These are phyloP conservation scores for Tuber melanosporum DNA, from an alignment of 495 filamentous ascomycete genomes.

Conservation along the genomic window DNA sequence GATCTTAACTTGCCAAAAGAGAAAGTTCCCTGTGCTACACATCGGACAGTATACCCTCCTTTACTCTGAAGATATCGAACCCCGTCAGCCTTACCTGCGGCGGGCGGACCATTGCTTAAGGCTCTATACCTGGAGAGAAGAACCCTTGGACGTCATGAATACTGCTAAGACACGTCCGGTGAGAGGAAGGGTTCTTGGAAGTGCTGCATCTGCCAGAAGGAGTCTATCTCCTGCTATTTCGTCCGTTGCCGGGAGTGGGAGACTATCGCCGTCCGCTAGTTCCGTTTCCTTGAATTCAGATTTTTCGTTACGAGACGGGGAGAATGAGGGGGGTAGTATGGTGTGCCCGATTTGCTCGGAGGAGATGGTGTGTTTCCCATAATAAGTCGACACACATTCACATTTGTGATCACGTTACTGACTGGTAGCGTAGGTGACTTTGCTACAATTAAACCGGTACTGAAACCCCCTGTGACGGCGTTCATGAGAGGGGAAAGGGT, in stretches of 20 bases:
- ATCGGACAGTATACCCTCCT: not conserved
- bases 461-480: slow-evolving; percentile 3
- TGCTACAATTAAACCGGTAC: slow-evolving; percentile 86
- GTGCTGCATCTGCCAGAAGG: slow-evolving; percentile 24
- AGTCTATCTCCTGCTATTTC: slow-evolving; percentile 32
- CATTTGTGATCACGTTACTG: slow-evolving; percentile 13
- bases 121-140: not conserved
- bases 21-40: not conserved
- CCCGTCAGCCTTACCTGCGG: not conserved
- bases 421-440: slow-evolving; percentile 58
- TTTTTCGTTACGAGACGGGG: slow-evolving; percentile 53
- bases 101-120: not conserved
- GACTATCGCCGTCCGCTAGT: slow-evolving; percentile 57
- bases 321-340: slow-evolving; percentile 57
- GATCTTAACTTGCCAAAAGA: not conserved
- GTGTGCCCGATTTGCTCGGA: slow-evolving; percentile 94
- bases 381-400: slow-evolving; percentile 23
- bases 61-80: not conserved
- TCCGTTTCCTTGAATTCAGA: slow-evolving; percentile 57
- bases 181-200: slow-evolving; percentile 34
- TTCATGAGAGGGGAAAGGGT: not conserved
- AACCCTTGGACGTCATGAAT: slow-evolving; percentile 10
- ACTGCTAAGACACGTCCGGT: slow-evolving; percentile 21
- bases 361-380: slow-evolving; percentile 66
- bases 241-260: slow-evolving; percentile 32